phyloP scores from a whole-genome alignment of 163 green algal species.

The Chloromonas sp. region DNA sequence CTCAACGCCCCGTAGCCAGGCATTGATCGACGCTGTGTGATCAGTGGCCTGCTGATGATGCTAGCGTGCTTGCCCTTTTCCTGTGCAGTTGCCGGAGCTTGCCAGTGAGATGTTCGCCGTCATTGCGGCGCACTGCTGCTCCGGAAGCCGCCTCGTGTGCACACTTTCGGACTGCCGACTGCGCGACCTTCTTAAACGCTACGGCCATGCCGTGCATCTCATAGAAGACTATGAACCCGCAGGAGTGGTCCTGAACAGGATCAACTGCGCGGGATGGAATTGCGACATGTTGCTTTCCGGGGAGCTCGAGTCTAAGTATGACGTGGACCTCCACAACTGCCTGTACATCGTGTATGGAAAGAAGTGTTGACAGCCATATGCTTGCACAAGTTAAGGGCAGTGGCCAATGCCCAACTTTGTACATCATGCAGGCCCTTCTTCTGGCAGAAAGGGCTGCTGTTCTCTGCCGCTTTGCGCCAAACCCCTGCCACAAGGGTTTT shows the following conservation, averaged over 20 bases:
- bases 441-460: too few relatives aligned
- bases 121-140: constrained; percentile 18
- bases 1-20: too few relatives aligned
- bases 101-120: constrained; percentile 21
- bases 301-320: constrained; percentile 26
- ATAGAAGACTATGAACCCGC: constrained; percentile 35
- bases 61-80: too few relatives aligned
- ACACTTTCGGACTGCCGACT: constrained; percentile 26
- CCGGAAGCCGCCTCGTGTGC: constrained; percentile 17
- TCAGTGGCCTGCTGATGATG: too few relatives aligned
- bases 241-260: constrained; percentile 28
- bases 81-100: constrained; percentile 15
- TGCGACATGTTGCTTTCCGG: constrained; percentile 25
- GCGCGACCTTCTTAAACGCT: constrained; percentile 29
- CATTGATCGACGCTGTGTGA: too few relatives aligned
- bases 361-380: too few relatives aligned
- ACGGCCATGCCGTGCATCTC: constrained; percentile 29
- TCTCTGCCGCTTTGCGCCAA: too few relatives aligned
- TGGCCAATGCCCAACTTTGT: too few relatives aligned
- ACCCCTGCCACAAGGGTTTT: too few relatives aligned
- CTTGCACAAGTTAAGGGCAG: too few relatives aligned
- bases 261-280: constrained; percentile 18
- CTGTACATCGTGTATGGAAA: constrained; percentile 23
- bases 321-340: constrained; percentile 34
- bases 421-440: too few relatives aligned